phyloP scores from a whole-genome alignment of 2,329 filamentous ascomycete genomes.

The Neonectria coccinea region DNA sequence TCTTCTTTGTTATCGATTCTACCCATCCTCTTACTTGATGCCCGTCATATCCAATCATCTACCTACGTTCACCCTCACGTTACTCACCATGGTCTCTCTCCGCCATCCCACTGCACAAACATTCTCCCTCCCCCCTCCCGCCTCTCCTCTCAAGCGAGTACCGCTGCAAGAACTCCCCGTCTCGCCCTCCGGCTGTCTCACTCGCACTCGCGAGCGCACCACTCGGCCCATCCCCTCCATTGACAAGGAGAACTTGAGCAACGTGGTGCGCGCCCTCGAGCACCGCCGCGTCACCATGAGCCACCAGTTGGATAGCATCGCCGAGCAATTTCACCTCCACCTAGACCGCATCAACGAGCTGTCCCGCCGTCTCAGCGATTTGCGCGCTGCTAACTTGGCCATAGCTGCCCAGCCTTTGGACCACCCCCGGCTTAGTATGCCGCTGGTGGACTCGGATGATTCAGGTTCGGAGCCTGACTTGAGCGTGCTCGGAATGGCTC shows the following conservation, averaged over 20 bases:
- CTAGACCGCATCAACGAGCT: slow-evolving; percentile 21
- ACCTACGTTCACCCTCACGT: neutral
- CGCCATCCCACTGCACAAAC: slow-evolving; percentile 13
- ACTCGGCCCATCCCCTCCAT: slow-evolving; percentile 41
- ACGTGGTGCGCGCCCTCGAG: slow-evolving; percentile 31
- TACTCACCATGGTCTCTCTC: slow-evolving; percentile 33
- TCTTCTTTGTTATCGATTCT: neutral
- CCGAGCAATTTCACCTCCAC: slow-evolving; percentile 15
- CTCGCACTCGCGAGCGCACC: slow-evolving; percentile 35
- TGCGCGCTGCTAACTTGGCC: slow-evolving; percentile 32
- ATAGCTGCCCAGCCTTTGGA: slow-evolving; percentile 47
- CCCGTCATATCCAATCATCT: neutral
- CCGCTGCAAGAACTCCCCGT: slow-evolving; percentile 46
- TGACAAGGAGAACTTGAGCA: slow-evolving; percentile 46
- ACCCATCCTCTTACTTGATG: neutral
- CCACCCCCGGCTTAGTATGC: slow-evolving; percentile 53
- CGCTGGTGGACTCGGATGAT: slow-evolving; percentile 50
- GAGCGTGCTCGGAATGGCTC: slow-evolving; percentile 52
- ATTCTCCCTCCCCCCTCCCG: slow-evolving; percentile 11
- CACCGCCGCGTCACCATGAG: slow-evolving; percentile 27
- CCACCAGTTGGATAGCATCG: slow-evolving; percentile 24
- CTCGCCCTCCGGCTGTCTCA: slow-evolving; percentile 38
- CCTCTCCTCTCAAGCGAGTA: slow-evolving; percentile 38
- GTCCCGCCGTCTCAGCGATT: slow-evolving; percentile 12
- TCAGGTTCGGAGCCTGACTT: slow-evolving; percentile 54